Evolutionary conservation across 2,329 filamentous ascomycete species (phyloP).

Genomic region (Trichoderma polysporum): DNA sequence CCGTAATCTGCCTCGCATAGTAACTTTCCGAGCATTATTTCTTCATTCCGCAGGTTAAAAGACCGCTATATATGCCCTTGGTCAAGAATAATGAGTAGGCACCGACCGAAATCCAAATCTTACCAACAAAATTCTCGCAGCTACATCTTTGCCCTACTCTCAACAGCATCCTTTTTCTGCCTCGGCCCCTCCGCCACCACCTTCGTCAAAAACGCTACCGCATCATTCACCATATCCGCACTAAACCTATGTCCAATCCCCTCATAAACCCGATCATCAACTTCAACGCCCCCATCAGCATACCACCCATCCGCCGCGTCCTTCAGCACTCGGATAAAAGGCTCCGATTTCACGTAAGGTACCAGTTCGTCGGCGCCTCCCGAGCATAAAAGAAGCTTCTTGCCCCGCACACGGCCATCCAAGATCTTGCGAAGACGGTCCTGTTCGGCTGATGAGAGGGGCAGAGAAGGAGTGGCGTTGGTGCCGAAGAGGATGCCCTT

Average conservation of each 20-base stretch:
- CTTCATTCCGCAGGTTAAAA: too few species aligned
- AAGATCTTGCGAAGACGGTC: conserved; percentile 47
- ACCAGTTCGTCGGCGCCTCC: conserved; percentile 71
- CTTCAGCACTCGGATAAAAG: conserved; percentile 63
- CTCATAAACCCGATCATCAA: conserved; percentile 68
- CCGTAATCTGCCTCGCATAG: too few species aligned
- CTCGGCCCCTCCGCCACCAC: conserved; percentile 39
- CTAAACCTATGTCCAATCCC: conserved; percentile 70
- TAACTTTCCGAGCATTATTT: too few species aligned
- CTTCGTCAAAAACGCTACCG: conserved; percentile 61
- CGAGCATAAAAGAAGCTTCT: conserved; percentile 63
- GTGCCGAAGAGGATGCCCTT: conserved; percentile 68
- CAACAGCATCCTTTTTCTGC: conserved; percentile 17
- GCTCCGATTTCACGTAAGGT: conserved; percentile 60
- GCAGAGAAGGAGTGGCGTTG: conserved; percentile 34
- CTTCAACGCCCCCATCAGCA: conserved; percentile 52
- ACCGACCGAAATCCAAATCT: too few species aligned
- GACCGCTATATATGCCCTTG: neutral
- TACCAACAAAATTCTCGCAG: neutral
- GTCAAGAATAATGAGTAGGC: too few species aligned
- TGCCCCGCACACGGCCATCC: conserved; percentile 54
- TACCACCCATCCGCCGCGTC: conserved; percentile 53
- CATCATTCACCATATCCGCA: conserved; percentile 63
- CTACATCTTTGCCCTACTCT: conserved; percentile 32
- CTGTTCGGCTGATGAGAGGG: conserved; percentile 39